Evolutionary conservation across 306 rosid species (phyloP).

Genomic region (Malus sylvestris): DNA sequence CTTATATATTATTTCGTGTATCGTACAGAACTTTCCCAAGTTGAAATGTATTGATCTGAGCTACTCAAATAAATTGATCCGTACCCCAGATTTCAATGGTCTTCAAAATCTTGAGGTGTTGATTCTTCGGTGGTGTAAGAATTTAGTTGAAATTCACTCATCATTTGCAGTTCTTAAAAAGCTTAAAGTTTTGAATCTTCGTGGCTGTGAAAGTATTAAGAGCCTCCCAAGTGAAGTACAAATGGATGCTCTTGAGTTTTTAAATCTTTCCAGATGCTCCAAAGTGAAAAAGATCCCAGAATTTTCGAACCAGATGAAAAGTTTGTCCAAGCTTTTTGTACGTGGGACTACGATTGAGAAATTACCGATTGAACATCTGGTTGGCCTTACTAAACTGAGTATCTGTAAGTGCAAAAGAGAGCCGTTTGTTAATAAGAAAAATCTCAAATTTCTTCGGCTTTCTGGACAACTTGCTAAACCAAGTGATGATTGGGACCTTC

Average conservation of each 20-base stretch:
- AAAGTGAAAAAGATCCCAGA: conserved; percentile 9
- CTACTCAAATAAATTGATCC: background rate
- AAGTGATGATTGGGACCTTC: background rate
- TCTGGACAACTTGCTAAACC: background rate
- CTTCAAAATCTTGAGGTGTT: background rate
- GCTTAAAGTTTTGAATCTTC: background rate
- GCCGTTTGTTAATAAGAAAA: background rate
- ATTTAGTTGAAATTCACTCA: conserved; percentile 1
- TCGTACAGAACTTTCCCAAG: background rate
- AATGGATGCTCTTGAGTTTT: background rate
- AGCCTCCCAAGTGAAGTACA: background rate
- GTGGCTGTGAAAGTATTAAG: background rate
- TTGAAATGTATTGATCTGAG: background rate
- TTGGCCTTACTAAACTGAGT: background rate
- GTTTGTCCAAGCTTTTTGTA: background rate
- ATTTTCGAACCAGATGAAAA: background rate
- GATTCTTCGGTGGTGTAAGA: background rate
- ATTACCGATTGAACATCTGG: background rate
- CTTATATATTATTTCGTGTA: background rate
- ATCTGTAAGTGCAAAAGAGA: background rate
- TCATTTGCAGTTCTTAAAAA: background rate
- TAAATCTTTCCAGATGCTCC: background rate
- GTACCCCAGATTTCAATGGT: conserved; percentile 8
- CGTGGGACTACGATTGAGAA: background rate
- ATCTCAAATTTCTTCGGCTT: background rate